Evolutionary conservation across 73 alveolate genomes (phyloP), one percentile per base, ranked within the genome.

Genomic region (Durusdinium trenchii): DNA sequence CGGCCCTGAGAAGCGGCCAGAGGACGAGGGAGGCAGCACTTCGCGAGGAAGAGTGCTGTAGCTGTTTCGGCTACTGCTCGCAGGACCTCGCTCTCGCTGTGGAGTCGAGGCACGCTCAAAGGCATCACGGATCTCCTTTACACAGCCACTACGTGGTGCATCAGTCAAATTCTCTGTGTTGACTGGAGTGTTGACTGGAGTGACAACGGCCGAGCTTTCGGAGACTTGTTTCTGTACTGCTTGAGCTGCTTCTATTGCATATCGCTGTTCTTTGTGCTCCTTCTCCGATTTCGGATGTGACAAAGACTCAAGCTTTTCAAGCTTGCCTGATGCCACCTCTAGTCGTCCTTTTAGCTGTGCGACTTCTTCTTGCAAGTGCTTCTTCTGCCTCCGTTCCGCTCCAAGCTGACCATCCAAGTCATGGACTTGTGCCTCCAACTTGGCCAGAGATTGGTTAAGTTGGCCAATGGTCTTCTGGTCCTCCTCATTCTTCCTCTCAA

Each of bases 51-150:
- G 73, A 60, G 30, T 60, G 91, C 85, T 75, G 51, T 48, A 64
- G 40, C 43, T 23, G 69, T 30, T 48, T 26, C 91, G 71, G 35
- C 30, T 45, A 48, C 91, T 81, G 32, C 87, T 60, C 73, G 18
- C 87, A 18, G 62, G 4, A 7, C 91, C 71, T 5, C 35, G 14
- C 10, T 81, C 91, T 45, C 71, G 94, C 94, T 84, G 76, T 48
- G 76, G 94, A 30, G 73, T 84, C 48, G 47, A 47, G 94, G 71
- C 51, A 4, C 94, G 94, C 75, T 84, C 94, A 51, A 84, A 84
- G 78, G 75, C 94, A 3, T 84, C 94, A 10, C 76, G 75, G 94
- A 84, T 84, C 36, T 84, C 51, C 76, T 51, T 48, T 52, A 84
- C 94, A 36, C 69, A 38, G 3, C 94, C 94, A 36, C 38, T 32